Evolutionary conservation across 1,139 yeast species (phyloP), one percentile per base, ranked within the genome.

Genomic region (Geotrichum carabidarum): DNA sequence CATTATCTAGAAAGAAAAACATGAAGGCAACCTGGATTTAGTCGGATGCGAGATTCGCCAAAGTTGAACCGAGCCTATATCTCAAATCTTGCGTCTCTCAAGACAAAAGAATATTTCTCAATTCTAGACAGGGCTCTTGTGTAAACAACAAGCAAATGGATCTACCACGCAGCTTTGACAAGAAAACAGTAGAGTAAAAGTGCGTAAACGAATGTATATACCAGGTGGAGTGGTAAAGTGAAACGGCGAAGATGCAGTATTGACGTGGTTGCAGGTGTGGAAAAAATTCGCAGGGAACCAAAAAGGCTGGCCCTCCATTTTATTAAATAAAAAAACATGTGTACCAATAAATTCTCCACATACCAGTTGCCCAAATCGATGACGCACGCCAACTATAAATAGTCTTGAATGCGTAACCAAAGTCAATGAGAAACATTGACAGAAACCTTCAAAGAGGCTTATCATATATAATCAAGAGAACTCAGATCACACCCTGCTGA

Each of bases 1-100:
- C 66, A 63, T 63, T 31, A 7, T 15, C 38, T 17, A 15, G n/a
- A 27, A 30, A 32, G 8, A 31, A 12, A 22, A 49, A 22, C 48
- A 47, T 2, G 51, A 44, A 1, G 51, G 30, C 27, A 22, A 22
- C 27, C 27, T 22, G 27, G 27, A 22, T 22, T 22, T 22, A 22
- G 27, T 22, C 27, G 3, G 27, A 22, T 22, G 27, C 27, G 27
- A 22, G 27, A 22, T 22, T 22, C 27, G 27, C 27, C 27, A 22
- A 22, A 22, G 27, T 22, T 22, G 27, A 22, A 22, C 27, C 27
- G 27, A 22, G 27, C 27, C 27, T 22, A 22, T 22, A 22, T 22
- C 27, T 22, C 4, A 22, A 22, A 22, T 22, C 27, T 22, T 11
- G 37, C 6, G 37, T 11, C 12, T 34, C n/a, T n/a, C n/a, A 34